phyloP scores from a whole-genome alignment of 345 rosid species.

The Pelargonium nanum region DNA sequence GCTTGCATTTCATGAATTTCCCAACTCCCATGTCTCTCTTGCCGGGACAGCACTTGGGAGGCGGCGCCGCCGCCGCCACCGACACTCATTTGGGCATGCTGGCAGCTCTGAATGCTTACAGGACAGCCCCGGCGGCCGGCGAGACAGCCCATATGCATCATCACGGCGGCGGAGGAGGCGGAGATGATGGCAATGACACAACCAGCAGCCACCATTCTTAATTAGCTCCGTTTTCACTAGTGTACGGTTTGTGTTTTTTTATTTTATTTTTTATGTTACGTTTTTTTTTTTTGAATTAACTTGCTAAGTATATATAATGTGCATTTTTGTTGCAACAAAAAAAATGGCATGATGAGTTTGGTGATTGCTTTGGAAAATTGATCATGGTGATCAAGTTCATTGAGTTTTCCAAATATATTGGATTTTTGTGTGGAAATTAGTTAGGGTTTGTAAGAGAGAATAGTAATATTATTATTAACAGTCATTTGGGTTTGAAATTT shows the following conservation, averaged over 20 bases:
- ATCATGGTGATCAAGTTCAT: background rate
- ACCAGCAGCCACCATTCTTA: background rate
- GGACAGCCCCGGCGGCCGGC: conserved; percentile 24
- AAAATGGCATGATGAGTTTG: background rate
- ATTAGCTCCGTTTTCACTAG: background rate
- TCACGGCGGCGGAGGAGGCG: background rate
- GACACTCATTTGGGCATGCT: conserved; percentile 57
- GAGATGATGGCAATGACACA: too few species aligned
- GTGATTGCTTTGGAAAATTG: background rate
- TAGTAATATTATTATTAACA: too few species aligned
- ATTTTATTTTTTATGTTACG: too few species aligned
- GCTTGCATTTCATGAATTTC: conserved; percentile 72
- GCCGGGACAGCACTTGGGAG: conserved; percentile 48
- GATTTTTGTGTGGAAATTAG: background rate
- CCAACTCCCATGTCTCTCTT: conserved; percentile 60
- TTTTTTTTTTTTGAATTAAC: too few species aligned
- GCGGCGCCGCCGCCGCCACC: conserved; percentile 23
- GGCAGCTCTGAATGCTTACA: conserved; percentile 55
- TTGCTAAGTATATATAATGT: background rate
- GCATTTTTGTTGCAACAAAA: background rate
- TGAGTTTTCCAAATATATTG: background rate
- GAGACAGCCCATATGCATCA: background rate
- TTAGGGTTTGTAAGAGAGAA: background rate
- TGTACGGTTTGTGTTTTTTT: too few species aligned
- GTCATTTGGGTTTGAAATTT: too few species aligned